Conservation (phyloP, 805 yeast species). For the Komagataella ulmi region DNA sequence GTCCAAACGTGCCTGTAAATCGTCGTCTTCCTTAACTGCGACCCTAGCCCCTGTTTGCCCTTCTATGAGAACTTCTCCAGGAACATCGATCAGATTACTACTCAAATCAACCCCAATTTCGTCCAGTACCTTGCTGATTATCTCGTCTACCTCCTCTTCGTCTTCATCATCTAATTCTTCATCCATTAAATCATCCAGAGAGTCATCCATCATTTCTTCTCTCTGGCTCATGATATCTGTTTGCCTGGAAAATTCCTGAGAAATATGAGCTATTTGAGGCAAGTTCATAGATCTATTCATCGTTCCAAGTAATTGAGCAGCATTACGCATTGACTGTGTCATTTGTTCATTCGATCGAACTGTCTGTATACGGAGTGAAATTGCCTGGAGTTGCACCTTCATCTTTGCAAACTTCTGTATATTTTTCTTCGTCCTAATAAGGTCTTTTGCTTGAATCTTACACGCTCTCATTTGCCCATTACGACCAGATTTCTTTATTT, state of each 20-base stretch:
- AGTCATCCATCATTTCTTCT: constrained; percentile 98
- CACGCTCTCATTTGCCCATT: constrained; percentile 81
- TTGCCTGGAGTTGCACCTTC: constrained; percentile 94
- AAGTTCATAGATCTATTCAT: constrained; percentile 87
- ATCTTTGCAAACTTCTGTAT: constrained; percentile 81
- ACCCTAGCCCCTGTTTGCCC: constrained; percentile 21
- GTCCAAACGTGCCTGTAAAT: constrained; percentile 77
- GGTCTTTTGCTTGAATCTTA: constrained; percentile 90
- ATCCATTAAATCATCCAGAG: constrained; percentile 93
- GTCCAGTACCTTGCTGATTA: constrained; percentile 82
- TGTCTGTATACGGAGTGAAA: constrained; percentile 80
- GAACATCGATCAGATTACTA: constrained; percentile 31
- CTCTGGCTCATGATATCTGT: constrained; percentile 97
- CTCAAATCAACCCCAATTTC: constrained; percentile 88
- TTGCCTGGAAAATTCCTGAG: constrained; percentile 91
- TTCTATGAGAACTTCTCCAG: constrained; percentile 16
- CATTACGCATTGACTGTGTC: constrained; percentile 91
- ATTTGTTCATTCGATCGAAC: constrained; percentile 91
- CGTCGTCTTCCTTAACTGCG: constrained; percentile 51
- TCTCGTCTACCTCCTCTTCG: constrained; percentile 76
- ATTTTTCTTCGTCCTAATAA: constrained; percentile 76
- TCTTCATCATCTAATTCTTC: constrained; percentile 79
- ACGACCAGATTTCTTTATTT: constrained; percentile 86
- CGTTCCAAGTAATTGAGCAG: constrained; percentile 69
- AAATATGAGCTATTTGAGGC: constrained; percentile 77